Evolutionary conservation across 306 rosid genomes (phyloP), one percentile per base, ranked within the genome.

Genomic region (Sesbania bispinosa): DNA sequence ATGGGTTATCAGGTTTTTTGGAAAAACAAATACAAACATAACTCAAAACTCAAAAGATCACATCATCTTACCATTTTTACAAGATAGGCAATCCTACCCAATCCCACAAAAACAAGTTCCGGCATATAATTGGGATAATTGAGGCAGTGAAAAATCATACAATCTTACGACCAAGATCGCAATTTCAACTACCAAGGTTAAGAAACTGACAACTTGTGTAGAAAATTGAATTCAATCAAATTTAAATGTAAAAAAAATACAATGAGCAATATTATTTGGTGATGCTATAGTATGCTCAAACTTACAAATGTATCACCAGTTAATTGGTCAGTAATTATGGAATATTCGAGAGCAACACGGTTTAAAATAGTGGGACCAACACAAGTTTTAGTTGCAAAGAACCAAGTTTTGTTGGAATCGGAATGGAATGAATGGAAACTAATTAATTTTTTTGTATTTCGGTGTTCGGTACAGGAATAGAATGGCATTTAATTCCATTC

Each of bases 181-280:
- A n/a, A n/a, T n/a, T n/a, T n/a, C n/a, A n/a, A n/a, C n/a, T n/a
- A n/a, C n/a, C n/a, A n/a, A n/a, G n/a, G n/a, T 55, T 4, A 74
- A 21, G 41, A 46, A 69, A 65, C n/a, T 62, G 62, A 77, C 14
- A 53, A 52, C 62, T 21, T 24, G 47, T 3, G 7, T 10, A 8
- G 55, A 10, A 54, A 35, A 43, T 27, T 42, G 51, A 67, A 46
- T 61, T 72, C 67, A 52, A 60, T 33, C 68, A 41, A 67, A 73
- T 20, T 62, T 41, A 69, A 60, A 54, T 32, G 15, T 35, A 38
- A 7, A 74, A 7, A 74, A 74, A 78, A 38, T 62, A 54, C 43
- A 39, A 3, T 0, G 14, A n/a, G 26, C 11, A 33, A 54, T 46
- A 69, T 46, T 10, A 16, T 54, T 74, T 21, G 24, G 43, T 0